Evolutionary conservation across 805 yeast species (phyloP).

Genomic region (Dipodascopsis uninucleata): DNA sequence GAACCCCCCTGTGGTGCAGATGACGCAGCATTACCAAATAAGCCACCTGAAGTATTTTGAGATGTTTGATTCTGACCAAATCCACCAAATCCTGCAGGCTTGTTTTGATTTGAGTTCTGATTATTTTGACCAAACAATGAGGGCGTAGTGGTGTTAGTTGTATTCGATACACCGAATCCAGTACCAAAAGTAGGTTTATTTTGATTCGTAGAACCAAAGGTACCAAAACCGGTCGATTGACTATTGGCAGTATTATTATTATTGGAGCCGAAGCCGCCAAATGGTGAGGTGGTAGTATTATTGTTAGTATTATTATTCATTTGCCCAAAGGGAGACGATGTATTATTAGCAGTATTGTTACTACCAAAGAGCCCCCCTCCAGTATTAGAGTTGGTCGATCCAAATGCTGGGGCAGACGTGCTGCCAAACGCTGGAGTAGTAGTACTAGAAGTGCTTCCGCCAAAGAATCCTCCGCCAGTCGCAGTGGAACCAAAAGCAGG

Average conservation of each 20-base stretch:
- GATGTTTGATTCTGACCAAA: constrained; percentile 15
- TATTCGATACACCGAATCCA: constrained; percentile 36
- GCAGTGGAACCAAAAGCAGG: constrained; percentile 42
- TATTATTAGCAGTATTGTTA: constrained; percentile 26
- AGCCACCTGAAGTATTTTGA: constrained; percentile 32
- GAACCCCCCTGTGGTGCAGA: constrained; percentile 9
- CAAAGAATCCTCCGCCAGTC: constrained; percentile 22
- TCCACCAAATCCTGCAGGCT: constrained; percentile 20
- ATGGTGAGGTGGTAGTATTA: constrained; percentile 31
- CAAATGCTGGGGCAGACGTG: constrained; percentile 39
- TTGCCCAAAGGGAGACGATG: constrained; percentile 7
- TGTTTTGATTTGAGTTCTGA: constrained; percentile 14
- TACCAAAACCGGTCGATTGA: constrained; percentile 24
- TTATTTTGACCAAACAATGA: constrained; percentile 24
- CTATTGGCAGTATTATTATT: constrained; percentile 28
- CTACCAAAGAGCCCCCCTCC: constrained; percentile 30
- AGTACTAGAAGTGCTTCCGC: constrained; percentile 5
- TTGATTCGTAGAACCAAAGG: constrained; percentile 20
- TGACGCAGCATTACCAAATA: constrained; percentile 40
- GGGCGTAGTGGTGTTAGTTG: constrained; percentile 27
- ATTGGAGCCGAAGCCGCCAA: constrained; percentile 32
- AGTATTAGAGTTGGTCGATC: constrained; percentile 34
- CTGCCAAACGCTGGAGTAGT: constrained; percentile 20
- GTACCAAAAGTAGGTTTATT: constrained; percentile 23
- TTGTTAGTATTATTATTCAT: constrained; percentile 31